These are phyloP conservation scores for Talaromyces sp. DNA, from an alignment of 2,329 filamentous ascomycete species.

Conservation along the genomic window DNA sequence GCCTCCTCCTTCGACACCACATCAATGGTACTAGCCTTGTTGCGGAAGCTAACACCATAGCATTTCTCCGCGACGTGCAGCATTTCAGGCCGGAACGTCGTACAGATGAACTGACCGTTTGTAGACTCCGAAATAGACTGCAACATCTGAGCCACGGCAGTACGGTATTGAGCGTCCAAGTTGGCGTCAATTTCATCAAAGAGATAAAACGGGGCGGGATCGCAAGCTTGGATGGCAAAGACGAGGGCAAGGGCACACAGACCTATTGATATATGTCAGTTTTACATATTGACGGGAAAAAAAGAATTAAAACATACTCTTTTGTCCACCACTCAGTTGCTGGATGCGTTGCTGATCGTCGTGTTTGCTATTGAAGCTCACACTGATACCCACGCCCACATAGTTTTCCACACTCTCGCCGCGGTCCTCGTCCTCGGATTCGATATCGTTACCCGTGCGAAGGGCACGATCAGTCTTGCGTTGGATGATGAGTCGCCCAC, in stretches of 20 bases:
- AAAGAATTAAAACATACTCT: constrained; percentile 59
- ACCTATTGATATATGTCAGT: constrained; percentile 47
- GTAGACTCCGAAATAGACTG: constrained; percentile 61
- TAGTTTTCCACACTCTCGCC: constrained; percentile 78
- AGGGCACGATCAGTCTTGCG: constrained; percentile 70
- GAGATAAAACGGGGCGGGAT: constrained; percentile 96
- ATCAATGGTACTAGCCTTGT: constrained; percentile 92
- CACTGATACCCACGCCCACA: constrained; percentile 89
- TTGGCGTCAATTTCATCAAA: constrained; percentile 99
- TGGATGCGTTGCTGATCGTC: constrained; percentile 98
- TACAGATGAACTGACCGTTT: constrained; percentile 89
- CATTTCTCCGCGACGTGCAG: constrained; percentile 93
- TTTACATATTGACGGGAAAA: background rate
- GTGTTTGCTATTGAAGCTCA: constrained; percentile 97
- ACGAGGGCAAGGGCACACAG: constrained; percentile 95
- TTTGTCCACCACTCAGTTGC: constrained; percentile 93
- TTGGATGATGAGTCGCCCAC: constrained; percentile 87
- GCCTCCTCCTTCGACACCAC: constrained; percentile 84
- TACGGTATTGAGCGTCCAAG: constrained; percentile 94
- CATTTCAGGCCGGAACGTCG: constrained; percentile 96
- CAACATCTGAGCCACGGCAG: constrained; percentile 85
- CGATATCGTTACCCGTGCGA: constrained; percentile 61
- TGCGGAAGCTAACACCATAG: constrained; percentile 86
- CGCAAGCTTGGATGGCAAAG: constrained; percentile 97
- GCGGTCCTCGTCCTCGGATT: constrained; percentile 61